Conservation (phyloP, 1,284 basidiomycete species). For the Mycena citricolor region DNA sequence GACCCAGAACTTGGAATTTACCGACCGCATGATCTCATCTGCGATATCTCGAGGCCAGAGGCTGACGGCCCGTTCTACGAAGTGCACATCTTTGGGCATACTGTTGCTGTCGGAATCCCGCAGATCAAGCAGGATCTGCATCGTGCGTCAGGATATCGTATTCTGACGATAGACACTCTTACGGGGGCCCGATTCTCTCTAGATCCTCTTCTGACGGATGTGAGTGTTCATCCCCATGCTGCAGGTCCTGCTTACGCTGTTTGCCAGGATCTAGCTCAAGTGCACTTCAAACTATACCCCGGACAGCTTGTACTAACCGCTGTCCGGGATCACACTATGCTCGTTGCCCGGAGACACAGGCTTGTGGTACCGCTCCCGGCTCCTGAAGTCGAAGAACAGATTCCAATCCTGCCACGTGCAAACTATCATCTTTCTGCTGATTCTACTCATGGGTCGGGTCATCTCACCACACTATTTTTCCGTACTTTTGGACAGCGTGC, state of each 20-base stretch:
- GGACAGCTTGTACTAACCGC: constrained; percentile 23
- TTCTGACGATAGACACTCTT: constrained; percentile 37
- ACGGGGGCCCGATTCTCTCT: constrained; percentile 33
- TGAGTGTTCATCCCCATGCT: constrained; percentile 23
- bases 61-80: constrained; percentile 26
- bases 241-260: background rate
- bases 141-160: constrained; percentile 33
- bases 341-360: constrained; percentile 20
- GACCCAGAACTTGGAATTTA: constrained; percentile 7
- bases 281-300: constrained; percentile 24
- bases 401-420: constrained; percentile 2
- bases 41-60: constrained; percentile 19
- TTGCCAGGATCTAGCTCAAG: constrained; percentile 23
- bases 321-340: constrained; percentile 12
- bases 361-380: constrained; percentile 2
- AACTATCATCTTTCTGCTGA: constrained; percentile 17
- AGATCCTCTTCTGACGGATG: constrained; percentile 33
- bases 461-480: constrained; percentile 15
- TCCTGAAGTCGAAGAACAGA: constrained; percentile 13
- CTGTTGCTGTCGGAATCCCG: constrained; percentile 38
- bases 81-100: constrained; percentile 30
- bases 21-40: constrained; percentile 9
- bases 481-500: constrained; percentile 4
- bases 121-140: constrained; percentile 29
- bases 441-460: constrained; percentile 10